phyloP scores from a whole-genome alignment of 768 basidiomycete genomes.

The Daedalea quercina region DNA sequence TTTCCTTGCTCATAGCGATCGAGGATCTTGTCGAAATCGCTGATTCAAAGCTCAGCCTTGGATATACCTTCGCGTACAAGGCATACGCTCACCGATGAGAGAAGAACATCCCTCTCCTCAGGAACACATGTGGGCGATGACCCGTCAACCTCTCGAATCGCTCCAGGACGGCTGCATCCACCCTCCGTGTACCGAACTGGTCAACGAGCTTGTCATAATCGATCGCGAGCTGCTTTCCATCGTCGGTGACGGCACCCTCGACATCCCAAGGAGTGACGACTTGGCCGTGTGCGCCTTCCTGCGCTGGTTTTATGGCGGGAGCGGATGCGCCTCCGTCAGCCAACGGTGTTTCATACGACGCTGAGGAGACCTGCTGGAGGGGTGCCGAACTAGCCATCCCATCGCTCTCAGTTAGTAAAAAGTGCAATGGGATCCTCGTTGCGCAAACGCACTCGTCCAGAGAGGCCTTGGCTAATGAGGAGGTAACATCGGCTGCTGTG shows the following conservation, averaged over 20 bases:
- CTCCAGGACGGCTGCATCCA: constrained; percentile 71
- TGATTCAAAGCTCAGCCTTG: constrained; percentile 23
- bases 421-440: not conserved
- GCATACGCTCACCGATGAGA: constrained; percentile 74
- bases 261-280: constrained; percentile 98
- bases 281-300: constrained; percentile 45
- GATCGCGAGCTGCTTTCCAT: constrained; percentile 89
- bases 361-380: not conserved
- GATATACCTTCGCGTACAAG: not conserved
- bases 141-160: constrained; percentile 93
- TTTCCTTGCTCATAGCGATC: constrained; percentile 96
- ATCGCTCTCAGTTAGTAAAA: not conserved
- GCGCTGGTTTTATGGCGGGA: constrained; percentile 26
- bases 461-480: constrained; percentile 18
- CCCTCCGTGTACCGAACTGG: constrained; percentile 86
- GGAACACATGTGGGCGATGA: constrained; percentile 75
- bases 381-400: not conserved
- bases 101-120: constrained; percentile 94
- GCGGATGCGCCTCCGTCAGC: not conserved
- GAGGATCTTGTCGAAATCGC: constrained; percentile 89
- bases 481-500: constrained; percentile 22
- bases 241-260: constrained; percentile 78
- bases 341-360: not conserved
- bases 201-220: constrained; percentile 94
- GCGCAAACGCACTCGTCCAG: constrained; percentile 26